Conservation (phyloP, 1,284 basidiomycete genomes). For the Puccinia horiana region DNA sequence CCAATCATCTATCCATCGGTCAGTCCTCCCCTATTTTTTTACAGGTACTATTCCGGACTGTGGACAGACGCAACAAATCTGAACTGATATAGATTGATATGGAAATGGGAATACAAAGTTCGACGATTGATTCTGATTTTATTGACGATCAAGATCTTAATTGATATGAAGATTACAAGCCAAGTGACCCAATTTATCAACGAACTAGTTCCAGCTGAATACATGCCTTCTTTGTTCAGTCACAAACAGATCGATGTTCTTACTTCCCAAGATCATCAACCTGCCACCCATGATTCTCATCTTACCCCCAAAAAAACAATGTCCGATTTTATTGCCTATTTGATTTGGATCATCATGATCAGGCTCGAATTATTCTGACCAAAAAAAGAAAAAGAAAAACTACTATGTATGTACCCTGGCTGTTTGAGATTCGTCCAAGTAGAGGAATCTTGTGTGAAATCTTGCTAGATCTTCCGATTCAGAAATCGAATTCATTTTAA, state of each 20-base stretch:
- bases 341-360: constrained; percentile 4
- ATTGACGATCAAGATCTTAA: constrained; percentile 27
- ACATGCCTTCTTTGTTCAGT: neutral
- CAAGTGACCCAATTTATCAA: neutral
- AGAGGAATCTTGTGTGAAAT: too few relatives aligned
- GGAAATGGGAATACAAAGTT: neutral
- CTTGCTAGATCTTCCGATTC: too few relatives aligned
- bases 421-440: too few relatives aligned
- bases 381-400: too few relatives aligned
- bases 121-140: constrained; percentile 18
- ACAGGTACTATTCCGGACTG: neutral
- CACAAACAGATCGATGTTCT: neutral
- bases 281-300: neutral
- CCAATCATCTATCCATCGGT: constrained; percentile 7
- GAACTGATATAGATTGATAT: neutral
- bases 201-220: neutral
- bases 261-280: neutral
- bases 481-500: too few relatives aligned
- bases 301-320: neutral
- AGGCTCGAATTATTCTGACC: constrained; percentile 3
- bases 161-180: constrained; percentile 3
- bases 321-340: neutral
- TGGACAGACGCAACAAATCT: neutral
- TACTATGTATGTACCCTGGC: too few relatives aligned
- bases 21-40: neutral